Evolutionary conservation across 1,284 basidiomycete species (phyloP), one percentile per base, ranked within the genome.

Genomic region (Rhodotorula sp.): DNA sequence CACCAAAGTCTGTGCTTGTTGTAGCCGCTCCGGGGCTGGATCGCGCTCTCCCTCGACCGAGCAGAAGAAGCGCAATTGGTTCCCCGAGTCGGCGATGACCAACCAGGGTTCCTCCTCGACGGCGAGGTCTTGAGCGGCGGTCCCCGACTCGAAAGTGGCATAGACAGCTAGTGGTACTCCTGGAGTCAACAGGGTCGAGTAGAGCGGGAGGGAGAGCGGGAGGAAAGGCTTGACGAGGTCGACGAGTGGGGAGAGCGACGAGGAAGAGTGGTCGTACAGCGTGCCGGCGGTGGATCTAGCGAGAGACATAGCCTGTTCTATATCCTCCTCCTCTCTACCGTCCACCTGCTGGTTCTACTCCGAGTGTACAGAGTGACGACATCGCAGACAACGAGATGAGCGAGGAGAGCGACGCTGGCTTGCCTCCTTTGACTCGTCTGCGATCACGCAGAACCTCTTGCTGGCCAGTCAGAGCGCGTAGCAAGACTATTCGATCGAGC

Each of bases 51-150:
- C n/a, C 46, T 56, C 61, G 42, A 14, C 44, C 26, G 66, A 61
- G 66, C 62, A 67, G 42, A 54, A 71, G 60, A 67, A 71, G 33
- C 69, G 65, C 20, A 67, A 33, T 51, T 71, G 69, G 37, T 61
- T 65, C 37, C 66, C 66, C 20, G 54, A 17, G 44, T 71, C 69
- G 30, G 62, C 62, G 26, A 67, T 30, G 22, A 67, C 22, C 48
- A 67, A 14, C 48, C 44, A 71, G 1, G 48, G 59, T 10, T 1
- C 42, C 17, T 18, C 20, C 7, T 49, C 59, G 8, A 15, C 30
- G 17, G 22, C 18, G 10, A 30, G 37, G 22, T 24, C n/a, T 5
- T 14, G n/a, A 6, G 51, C n/a, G n/a, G 4, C 33, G 18, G 37
- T 24, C n/a, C 22, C 30, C 18, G 68, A 30, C 18, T 42, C n/a